phyloP scores from a whole-genome alignment of 805 yeast genomes.

The Candida morakotiae region DNA sequence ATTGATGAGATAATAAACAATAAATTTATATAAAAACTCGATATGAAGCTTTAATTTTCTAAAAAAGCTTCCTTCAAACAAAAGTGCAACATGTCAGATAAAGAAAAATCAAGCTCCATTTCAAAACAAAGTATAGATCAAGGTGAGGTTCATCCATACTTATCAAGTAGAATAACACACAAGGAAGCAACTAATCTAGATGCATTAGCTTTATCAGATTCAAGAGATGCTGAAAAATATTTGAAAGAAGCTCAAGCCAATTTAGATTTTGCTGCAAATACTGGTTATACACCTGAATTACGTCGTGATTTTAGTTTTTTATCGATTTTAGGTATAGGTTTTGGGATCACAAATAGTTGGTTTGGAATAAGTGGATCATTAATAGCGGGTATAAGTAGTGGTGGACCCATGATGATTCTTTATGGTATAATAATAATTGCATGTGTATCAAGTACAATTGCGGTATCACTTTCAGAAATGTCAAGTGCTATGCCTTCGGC shows the following conservation, averaged over 20 bases:
- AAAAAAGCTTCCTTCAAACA: too few relatives aligned
- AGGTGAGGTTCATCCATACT: slow-evolving; percentile 2
- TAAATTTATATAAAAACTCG: too few relatives aligned
- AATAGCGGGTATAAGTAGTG: slow-evolving; percentile 39
- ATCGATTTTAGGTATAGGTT: slow-evolving; percentile 37
- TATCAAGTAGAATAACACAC: slow-evolving; percentile 3
- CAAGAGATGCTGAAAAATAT: slow-evolving; percentile 6
- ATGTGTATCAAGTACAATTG: slow-evolving; percentile 31
- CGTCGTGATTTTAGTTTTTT: slow-evolving; percentile 35
- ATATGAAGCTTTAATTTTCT: too few relatives aligned
- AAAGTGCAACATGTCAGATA: slow-evolving; percentile 1
- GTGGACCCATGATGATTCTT: slow-evolving; percentile 38
- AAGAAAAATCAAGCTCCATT: background rate
- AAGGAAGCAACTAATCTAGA: slow-evolving; percentile 6
- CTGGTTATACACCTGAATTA: slow-evolving; percentile 28
- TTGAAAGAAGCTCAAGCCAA: slow-evolving; percentile 16
- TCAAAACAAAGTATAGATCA: slow-evolving; percentile 1
- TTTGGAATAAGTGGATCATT: slow-evolving; percentile 38
- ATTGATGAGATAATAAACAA: too few relatives aligned
- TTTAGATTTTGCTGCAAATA: slow-evolving; percentile 23
- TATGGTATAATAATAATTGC: slow-evolving; percentile 39
- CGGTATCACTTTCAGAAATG: slow-evolving; percentile 35
- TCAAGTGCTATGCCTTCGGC: slow-evolving; percentile 38
- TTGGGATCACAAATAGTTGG: slow-evolving; percentile 42
- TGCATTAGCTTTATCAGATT: slow-evolving; percentile 4